These are phyloP conservation scores for Phytophthora agathidicida DNA, from an alignment of 352 stramenopile genomes.

Conservation along the genomic window DNA sequence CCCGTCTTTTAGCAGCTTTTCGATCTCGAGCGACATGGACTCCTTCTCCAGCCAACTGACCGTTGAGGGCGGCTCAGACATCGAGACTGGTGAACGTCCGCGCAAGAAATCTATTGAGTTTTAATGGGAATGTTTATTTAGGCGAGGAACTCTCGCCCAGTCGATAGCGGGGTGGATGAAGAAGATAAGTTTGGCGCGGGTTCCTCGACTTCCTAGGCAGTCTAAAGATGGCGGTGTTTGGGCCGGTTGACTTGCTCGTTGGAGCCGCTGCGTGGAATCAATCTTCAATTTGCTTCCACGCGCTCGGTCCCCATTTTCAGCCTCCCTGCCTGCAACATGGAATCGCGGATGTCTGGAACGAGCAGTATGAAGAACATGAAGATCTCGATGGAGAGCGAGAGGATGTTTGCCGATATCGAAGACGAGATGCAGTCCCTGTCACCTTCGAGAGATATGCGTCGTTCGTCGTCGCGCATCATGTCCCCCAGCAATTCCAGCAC, in stretches of 20 bases:
- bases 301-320: slow-evolving; percentile 8
- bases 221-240: slow-evolving; percentile 22
- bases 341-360: slow-evolving; percentile 60
- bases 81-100: slow-evolving; percentile 28
- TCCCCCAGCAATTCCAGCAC: slow-evolving; percentile 58
- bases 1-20: slow-evolving; percentile 31
- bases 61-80: slow-evolving; percentile 32
- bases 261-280: slow-evolving; percentile 21
- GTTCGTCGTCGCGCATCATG: slow-evolving; percentile 61
- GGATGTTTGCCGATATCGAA: slow-evolving; percentile 82
- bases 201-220: slow-evolving; percentile 10
- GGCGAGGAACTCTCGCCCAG: slow-evolving; percentile 14
- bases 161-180: slow-evolving; percentile 1
- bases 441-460: slow-evolving; percentile 62
- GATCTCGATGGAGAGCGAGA: slow-evolving; percentile 81
- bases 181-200: slow-evolving; percentile 11
- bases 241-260: slow-evolving; percentile 5
- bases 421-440: slow-evolving; percentile 64
- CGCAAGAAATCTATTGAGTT: slow-evolving; percentile 62
- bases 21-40: slow-evolving; percentile 36
- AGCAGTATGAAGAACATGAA: slow-evolving; percentile 85
- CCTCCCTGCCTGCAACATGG: slow-evolving; percentile 41
- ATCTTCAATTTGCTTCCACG: slow-evolving; percentile 34
- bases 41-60: slow-evolving; percentile 51
- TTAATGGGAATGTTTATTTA: slow-evolving; percentile 33